phyloP scores from a whole-genome alignment of 164 flowering plant genomes.

The Macadamia tetraphylla region DNA sequence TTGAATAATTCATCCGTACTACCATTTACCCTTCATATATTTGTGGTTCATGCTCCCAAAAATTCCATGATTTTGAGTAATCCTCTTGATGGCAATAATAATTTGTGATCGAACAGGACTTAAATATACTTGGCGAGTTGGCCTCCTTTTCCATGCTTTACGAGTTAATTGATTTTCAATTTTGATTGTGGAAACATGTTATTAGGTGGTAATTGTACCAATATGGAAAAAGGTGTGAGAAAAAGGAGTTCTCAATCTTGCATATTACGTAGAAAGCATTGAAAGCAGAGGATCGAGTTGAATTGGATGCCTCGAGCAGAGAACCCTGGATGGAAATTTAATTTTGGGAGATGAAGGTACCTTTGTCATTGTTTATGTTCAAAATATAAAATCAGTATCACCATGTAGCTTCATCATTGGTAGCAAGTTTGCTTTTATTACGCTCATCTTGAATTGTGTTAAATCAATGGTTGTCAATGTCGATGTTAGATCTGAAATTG shows the following conservation, averaged over 20 bases:
- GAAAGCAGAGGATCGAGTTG: conserved; percentile 67
- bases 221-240: conserved; percentile 87
- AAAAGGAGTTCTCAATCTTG: conserved; percentile 58
- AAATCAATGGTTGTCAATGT: too few relatives aligned
- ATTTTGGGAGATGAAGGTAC: conserved; percentile 99
- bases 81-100: too few relatives aligned
- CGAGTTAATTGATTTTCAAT: neutral
- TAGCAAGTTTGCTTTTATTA: neutral
- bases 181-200: conserved; percentile 2
- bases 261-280: conserved; percentile 51
- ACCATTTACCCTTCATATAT: too few relatives aligned
- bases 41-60: neutral
- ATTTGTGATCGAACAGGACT: too few relatives aligned
- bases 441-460: too few relatives aligned
- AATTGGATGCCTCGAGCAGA: conserved; percentile 88
- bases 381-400: neutral
- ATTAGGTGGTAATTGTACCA: conserved; percentile 82
- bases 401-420: neutral
- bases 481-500: too few relatives aligned
- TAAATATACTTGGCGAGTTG: neutral
- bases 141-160: neutral
- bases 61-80: too few relatives aligned
- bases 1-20: too few relatives aligned
- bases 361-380: conserved; percentile 6
- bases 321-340: conserved; percentile 96